These are phyloP conservation scores for Leptographium flavum DNA, from an alignment of 2,329 filamentous ascomycete species.

Conservation along the genomic window DNA sequence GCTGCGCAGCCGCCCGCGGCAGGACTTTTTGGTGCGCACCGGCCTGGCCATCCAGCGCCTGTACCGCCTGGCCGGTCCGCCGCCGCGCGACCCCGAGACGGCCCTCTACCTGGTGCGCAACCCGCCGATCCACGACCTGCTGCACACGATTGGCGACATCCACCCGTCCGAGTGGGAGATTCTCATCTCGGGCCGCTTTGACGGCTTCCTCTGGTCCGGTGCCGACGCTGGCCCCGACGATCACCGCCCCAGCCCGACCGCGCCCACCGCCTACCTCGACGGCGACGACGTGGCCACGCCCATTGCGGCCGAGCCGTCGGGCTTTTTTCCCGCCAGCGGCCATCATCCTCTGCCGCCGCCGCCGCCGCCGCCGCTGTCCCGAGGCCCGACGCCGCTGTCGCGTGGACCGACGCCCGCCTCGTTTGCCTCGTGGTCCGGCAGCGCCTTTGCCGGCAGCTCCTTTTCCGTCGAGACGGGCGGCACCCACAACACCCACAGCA, in stretches of 20 bases:
- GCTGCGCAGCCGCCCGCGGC: conserved; percentile 45
- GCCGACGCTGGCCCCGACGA: conserved; percentile 56
- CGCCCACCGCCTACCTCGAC: conserved; percentile 14
- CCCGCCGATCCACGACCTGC: conserved; percentile 65
- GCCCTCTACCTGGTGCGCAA: conserved; percentile 79
- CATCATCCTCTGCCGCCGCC: not conserved
- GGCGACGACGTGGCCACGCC: not conserved
- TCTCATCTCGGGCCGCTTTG: conserved; percentile 81
- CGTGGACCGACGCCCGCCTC: conserved; percentile 23
- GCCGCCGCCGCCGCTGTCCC: not conserved
- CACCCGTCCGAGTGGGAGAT: conserved; percentile 95
- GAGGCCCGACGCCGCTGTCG: conserved; percentile 16
- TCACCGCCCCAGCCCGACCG: conserved; percentile 20
- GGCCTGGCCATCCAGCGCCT: conserved; percentile 70
- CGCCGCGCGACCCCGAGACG: conserved; percentile 73
- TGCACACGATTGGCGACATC: conserved; percentile 77
- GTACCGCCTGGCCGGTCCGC: conserved; percentile 52
- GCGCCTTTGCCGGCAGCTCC: not conserved
- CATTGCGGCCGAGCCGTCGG: not conserved
- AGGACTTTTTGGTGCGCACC: conserved; percentile 60
- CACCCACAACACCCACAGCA: too few relatives aligned
- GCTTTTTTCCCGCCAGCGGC: not conserved
- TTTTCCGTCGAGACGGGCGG: conserved; percentile 20
- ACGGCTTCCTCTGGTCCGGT: conserved; percentile 89
- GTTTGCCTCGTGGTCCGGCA: conserved; percentile 5